Evolutionary conservation across 352 stramenopile genomes (phyloP), one percentile per base, ranked within the genome.

Genomic region (Pythium myriotylum): DNA sequence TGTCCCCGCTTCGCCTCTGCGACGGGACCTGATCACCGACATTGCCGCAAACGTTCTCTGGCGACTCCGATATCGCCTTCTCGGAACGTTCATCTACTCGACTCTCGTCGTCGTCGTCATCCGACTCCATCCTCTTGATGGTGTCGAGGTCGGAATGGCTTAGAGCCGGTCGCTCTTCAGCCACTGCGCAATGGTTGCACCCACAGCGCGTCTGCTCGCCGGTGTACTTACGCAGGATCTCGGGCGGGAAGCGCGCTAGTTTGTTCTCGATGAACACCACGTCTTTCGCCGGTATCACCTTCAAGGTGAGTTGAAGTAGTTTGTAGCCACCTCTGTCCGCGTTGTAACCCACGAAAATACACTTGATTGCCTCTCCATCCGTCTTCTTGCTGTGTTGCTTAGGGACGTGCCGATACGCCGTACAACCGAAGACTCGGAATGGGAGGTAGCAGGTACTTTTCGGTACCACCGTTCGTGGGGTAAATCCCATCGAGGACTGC

Each of bases 311-410:
- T 6, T 52, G 29, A 33, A 62, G 32, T 0, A 68, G 52, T 32
- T 49, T 42, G 43, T 68, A 72, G 48, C 51, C 58, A 4, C 52
- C 35, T 26, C 37, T 41, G 2, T 67, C 27, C 8, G 42, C n/a
- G 48, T 59, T 54, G 32, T 59, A 72, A 29, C 52, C 65, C 20
- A 68, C 32, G 45, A 68, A 64, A 12, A 68, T 58, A 52, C 46
- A 54, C 42, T 72, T 65, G 43, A 59, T 50, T 35, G 29, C 53
- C 10, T 40, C 43, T 1, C 16, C 53, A 19, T n/a, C 62, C 1
- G 47, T 12, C 35, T 58, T 55, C 3, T 55, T 62, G 2, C 33
- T 9, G 6, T 20, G 16, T 13, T 54, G 19, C n/a, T 59, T 55
- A 17, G 59, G 49, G 9, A 54, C 19, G 48, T 57, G 50, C 3